Conservation (phyloP, 2,329 filamentous ascomycete species). For the Sporothrix protearum region DNA sequence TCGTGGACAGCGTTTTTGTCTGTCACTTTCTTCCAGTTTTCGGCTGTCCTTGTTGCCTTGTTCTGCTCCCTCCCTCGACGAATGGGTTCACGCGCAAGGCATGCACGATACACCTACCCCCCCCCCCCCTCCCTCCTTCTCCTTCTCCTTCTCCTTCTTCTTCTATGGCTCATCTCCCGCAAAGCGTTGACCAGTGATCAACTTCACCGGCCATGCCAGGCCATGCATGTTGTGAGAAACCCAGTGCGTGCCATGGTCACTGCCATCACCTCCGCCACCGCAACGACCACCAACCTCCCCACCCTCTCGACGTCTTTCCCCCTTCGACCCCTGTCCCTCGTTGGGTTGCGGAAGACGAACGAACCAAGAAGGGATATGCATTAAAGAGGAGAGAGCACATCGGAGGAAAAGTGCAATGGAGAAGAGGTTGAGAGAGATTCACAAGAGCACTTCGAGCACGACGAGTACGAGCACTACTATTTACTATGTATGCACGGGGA, state of each 20-base stretch:
- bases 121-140: no score
- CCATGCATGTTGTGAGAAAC: not conserved
- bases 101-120: slow-evolving; percentile 6
- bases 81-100: not conserved
- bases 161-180: no score
- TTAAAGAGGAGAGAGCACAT: not conserved
- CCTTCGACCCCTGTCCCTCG: not conserved
- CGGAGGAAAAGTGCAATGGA: not conserved
- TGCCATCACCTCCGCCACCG: not conserved
- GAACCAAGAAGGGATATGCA: not conserved
- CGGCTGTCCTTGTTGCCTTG: not conserved
- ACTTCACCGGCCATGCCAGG: not conserved
- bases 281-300: not conserved
- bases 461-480: not conserved
- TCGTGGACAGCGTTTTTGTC: not conserved
- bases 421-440: not conserved
- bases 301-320: not conserved
- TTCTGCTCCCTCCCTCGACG: not conserved
- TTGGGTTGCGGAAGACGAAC: not conserved
- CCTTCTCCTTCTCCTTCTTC: no score
- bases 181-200: not conserved
- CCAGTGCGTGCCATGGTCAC: not conserved
- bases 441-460: not conserved
- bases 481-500: slow-evolving; percentile 1
- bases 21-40: not conserved